Evolutionary conservation across 176 grass and related monocot genomes (phyloP), one percentile per base, ranked within the genome.

Genomic region (Elymus sibiricus): DNA sequence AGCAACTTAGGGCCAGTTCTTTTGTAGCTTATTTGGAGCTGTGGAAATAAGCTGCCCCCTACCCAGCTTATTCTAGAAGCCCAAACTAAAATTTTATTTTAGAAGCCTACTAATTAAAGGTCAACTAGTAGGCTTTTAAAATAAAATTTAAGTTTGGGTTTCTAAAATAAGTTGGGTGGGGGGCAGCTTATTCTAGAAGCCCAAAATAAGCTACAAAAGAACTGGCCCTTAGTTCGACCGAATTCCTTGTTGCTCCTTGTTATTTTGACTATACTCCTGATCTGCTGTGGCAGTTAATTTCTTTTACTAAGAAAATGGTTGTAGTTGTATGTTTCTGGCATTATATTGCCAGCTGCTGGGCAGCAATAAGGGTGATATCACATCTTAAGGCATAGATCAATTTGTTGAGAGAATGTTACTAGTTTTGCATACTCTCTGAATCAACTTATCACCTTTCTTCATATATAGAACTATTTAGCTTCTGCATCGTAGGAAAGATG

Each of bases 201-300:
- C n/a, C n/a, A n/a, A n/a, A n/a, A n/a, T n/a, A n/a, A n/a, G n/a
- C n/a, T n/a, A n/a, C n/a, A n/a, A n/a, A n/a, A n/a, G n/a, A n/a
- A n/a, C n/a, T n/a, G n/a, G n/a, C n/a, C n/a, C n/a, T n/a, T 77
- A 64, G 29, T 47, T 76, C 13, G 61, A 39, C 63, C 68, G 35
- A 29, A 28, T 44, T 53, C 64, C 31, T 72, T 82, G 32, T 76
- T 28, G 38, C 11, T 82, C 26, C n/a, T 43, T 82, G 44, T 82
- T 76, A 55, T 70, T 79, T 89, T 82, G 32, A 76, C 47, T 76
- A 17, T 69, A 79, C 69, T 78, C 61, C 5, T 61, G 43, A 72
- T 63, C 24, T 68, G 24, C 29, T 58, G 77, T 70, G 6, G n/a
- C 49, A 71, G 26, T 86, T 56, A 2, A 63, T 22, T 44, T 37